Evolutionary conservation across 139 green algal genomes (phyloP).

Genomic region (Pedinophyceae sp.): DNA sequence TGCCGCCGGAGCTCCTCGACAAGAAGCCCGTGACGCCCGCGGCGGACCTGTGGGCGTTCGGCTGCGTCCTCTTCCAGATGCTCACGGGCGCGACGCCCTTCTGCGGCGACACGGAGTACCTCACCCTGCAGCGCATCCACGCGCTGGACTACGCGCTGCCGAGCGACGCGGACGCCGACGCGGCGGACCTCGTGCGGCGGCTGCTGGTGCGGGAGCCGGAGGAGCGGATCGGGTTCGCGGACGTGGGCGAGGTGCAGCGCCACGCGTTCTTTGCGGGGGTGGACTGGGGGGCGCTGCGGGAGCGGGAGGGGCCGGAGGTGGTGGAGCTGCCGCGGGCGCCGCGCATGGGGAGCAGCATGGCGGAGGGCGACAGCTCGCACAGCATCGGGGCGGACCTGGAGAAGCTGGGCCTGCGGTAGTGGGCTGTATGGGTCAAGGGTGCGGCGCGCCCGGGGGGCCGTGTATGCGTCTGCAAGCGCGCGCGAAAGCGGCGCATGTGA

Average conservation of each 20-base stretch:
- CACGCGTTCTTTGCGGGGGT: constrained; percentile 5
- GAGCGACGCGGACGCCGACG: constrained; percentile 6
- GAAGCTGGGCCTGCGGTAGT: too few relatives aligned
- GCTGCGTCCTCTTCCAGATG: constrained; percentile 24
- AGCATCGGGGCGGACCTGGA: too few relatives aligned
- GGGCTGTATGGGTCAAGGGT: too few relatives aligned
- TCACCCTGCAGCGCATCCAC: constrained; percentile 22
- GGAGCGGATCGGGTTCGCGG: neutral
- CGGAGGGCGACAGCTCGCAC: too few relatives aligned
- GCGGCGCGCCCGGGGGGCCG: too few relatives aligned
- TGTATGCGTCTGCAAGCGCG: too few relatives aligned
- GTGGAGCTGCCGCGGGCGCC: too few relatives aligned
- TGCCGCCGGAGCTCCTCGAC: constrained; percentile 19
- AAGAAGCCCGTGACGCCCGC: constrained; percentile 6
- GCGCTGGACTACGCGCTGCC: constrained; percentile 11
- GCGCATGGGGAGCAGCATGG: too few relatives aligned
- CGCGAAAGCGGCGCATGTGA: too few relatives aligned
- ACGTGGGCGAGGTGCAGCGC: neutral
- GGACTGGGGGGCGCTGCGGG: neutral
- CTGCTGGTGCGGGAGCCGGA: constrained; percentile 5
- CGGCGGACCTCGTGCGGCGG: constrained; percentile 6
- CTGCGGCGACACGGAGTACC: constrained; percentile 17
- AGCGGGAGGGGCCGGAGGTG: neutral
- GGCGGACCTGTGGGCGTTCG: constrained; percentile 19
- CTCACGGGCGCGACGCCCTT: constrained; percentile 15